Percentiles rank a stretch among this genome's conserved stretches.
phyloP scores from a whole-genome alignment of 208 protist species.

The Angomonas ambiguus region DNA sequence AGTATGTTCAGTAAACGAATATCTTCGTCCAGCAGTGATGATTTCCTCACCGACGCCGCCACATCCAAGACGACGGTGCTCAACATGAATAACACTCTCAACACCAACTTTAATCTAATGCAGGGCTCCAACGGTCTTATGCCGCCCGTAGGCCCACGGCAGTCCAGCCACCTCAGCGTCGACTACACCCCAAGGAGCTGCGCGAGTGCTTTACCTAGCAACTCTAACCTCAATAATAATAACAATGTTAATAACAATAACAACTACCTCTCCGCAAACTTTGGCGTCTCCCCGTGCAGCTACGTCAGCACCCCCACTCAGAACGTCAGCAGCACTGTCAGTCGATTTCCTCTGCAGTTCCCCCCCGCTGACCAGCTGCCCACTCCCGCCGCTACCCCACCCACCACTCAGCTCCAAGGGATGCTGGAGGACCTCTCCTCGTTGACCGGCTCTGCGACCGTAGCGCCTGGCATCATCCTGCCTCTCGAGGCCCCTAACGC shows the following conservation, averaged over 20 bases:
- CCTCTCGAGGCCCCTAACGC: neutral
- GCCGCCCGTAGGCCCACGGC: no score
- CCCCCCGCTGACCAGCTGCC: no score
- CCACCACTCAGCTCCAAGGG: no score
- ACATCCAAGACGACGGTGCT: neutral
- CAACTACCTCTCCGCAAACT: slow-evolving; percentile 3
- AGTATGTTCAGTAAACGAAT: neutral
- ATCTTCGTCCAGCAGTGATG: neutral
- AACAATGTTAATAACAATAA: neutral
- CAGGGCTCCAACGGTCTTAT: no score
- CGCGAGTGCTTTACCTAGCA: neutral
- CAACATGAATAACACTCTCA: no score
- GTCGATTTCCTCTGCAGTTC: no score
- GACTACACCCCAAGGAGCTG: neutral
- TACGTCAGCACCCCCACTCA: neutral
- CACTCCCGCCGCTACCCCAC: no score
- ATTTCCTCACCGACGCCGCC: neutral
- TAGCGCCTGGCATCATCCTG: neutral
- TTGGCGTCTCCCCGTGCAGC: neutral
- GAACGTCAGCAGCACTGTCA: neutral
- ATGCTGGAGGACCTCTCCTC: no score
- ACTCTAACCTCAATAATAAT: neutral
- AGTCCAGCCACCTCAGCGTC: neutral
- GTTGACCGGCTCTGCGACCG: neutral
- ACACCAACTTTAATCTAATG: no score